phyloP scores from a whole-genome alignment of 176 grass and related monocot genomes.

The Triticum urartu region DNA sequence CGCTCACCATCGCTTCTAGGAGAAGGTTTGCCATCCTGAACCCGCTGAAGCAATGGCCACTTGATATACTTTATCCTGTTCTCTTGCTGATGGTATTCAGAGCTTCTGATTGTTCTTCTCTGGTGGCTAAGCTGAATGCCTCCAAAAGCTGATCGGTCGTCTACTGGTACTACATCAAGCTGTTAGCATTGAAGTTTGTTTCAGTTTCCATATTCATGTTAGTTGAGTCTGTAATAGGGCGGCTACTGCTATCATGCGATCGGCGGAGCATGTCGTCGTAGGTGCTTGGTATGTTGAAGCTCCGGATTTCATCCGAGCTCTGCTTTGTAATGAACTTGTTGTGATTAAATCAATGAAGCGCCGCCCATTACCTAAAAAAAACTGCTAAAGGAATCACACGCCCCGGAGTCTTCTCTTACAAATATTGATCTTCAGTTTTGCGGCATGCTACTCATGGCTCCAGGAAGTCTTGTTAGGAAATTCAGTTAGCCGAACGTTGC shows the following conservation, averaged over 20 bases:
- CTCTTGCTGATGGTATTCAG: background rate
- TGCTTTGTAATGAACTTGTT: background rate
- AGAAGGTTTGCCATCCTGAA: too few relatives aligned
- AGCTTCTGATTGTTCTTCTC: background rate
- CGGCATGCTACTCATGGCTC: too few relatives aligned
- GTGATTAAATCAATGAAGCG: background rate
- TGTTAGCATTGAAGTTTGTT: background rate
- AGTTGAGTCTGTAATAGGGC: background rate
- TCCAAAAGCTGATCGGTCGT: background rate
- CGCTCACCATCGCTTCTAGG: too few relatives aligned
- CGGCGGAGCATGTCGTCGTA: background rate
- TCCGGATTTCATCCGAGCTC: background rate
- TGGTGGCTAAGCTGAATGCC: background rate
- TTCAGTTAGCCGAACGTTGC: too few relatives aligned
- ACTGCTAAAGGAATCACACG: too few relatives aligned
- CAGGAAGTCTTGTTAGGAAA: too few relatives aligned
- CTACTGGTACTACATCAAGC: background rate
- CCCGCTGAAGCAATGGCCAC: too few relatives aligned
- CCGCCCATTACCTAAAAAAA: background rate
- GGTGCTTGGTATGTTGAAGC: background rate
- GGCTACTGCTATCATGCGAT: background rate
- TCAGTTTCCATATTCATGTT: background rate
- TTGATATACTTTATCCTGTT: too few relatives aligned
- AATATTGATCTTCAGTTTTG: too few relatives aligned
- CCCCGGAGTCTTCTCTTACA: too few relatives aligned